These are phyloP conservation scores for Solanum chiquidenum DNA, from an alignment of 257 asterid genomes.

Conservation along the genomic window DNA sequence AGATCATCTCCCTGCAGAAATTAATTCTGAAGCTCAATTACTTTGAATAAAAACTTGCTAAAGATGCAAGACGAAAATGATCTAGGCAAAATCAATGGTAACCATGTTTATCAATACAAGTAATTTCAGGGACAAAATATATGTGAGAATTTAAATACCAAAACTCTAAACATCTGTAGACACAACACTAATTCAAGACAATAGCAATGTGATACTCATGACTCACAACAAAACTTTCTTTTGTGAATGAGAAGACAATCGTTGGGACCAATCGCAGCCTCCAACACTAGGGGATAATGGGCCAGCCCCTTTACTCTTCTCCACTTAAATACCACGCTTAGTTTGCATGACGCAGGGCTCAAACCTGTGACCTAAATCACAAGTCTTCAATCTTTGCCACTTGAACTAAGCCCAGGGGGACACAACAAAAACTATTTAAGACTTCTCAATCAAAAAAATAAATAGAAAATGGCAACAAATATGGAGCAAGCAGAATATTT, in stretches of 20 bases:
- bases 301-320: background rate
- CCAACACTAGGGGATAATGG: background rate
- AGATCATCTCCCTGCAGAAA: conserved; percentile 83
- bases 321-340: background rate
- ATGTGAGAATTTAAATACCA: background rate
- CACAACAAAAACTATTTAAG: background rate
- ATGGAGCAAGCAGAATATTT: background rate
- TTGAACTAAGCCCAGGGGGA: background rate
- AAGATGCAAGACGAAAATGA: background rate
- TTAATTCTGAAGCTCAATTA: background rate
- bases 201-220: background rate
- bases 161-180: background rate
- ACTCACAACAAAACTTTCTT: background rate
- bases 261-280: background rate
- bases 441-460: background rate
- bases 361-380: background rate
- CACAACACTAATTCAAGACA: background rate
- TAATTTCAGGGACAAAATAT: background rate
- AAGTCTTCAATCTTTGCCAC: background rate
- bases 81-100: background rate
- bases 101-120: background rate
- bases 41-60: background rate
- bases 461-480: background rate
- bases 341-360: background rate
- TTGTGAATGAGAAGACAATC: background rate